A percentile compares a stretch with the other conserved stretches of the same genome.
phyloP scores from a whole-genome alignment of 805 yeast genomes.

The Candida ulmi region DNA sequence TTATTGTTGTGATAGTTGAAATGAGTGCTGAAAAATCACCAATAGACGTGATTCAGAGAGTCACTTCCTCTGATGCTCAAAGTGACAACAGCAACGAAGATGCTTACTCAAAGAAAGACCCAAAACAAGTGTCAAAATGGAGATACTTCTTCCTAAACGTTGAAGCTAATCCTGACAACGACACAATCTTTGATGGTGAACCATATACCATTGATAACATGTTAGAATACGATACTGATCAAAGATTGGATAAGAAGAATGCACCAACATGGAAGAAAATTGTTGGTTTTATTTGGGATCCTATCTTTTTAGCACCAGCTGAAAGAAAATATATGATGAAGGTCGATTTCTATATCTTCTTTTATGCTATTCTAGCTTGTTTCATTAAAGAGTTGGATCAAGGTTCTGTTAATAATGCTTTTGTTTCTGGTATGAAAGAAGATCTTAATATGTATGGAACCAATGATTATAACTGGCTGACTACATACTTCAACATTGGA shows the following conservation, averaged over 20 bases:
- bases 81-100: constrained; percentile 22
- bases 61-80: no score
- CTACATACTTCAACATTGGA: constrained; percentile 9
- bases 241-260: background rate
- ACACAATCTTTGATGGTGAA: constrained; percentile 5
- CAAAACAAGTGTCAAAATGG: constrained; percentile 3
- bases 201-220: constrained; percentile 6
- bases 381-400: constrained; percentile 49
- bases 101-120: no score
- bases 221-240: constrained; percentile 2
- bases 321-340: constrained; percentile 9
- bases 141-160: constrained; percentile 2
- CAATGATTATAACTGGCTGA: constrained; percentile 40
- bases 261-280: constrained; percentile 7
- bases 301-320: constrained; percentile 5
- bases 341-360: constrained; percentile 9
- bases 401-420: constrained; percentile 55
- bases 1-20: no score
- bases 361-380: constrained; percentile 11
- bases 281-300: constrained; percentile 8
- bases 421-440: constrained; percentile 54
- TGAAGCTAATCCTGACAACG: constrained; percentile 1
- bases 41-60: no score
- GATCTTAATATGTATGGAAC: constrained; percentile 47
- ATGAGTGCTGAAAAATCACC: no score